Evolutionary conservation across 768 basidiomycete species (phyloP), one percentile per base, ranked within the genome.

Genomic region (Russula sp.): DNA sequence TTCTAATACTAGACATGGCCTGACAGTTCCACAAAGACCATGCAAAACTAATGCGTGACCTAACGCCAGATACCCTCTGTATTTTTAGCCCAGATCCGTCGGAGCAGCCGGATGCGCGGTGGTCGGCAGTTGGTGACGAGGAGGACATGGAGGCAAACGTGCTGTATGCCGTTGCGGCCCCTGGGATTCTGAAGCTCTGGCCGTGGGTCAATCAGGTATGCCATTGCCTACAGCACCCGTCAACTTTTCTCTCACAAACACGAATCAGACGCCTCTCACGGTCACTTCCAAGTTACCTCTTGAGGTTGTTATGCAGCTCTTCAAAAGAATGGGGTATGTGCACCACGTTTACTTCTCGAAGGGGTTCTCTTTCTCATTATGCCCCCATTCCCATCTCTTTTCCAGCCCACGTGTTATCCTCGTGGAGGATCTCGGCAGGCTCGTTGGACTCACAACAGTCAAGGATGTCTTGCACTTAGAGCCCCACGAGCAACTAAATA

Each of bases 221-320:
- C 69, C 65, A 6, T 36, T 20, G 50, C 18, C 30, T 30, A 4
- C 16, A 20, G 22, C 24, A 22, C 34, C 13, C 44, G 32, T 42
- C 40, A 26, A 18, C 36, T 9, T 59, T 3, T 46, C 36, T 57
- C 56, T 58, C 59, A 61, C 61, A 55, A 52, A 52, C 30, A 32
- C 42, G 56, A 54, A 42, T 51, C 73, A 99, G 97, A 96, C 94
- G 0, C 94, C 96, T 0, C 82, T 99, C 71, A 94, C 92, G 0
- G 94, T 97, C 13, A 89, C 94, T 7, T 89, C 94, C 1, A 91
- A 92, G 67, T 81, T 97, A 46, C 94, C 94, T 0, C 79, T 99
- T 49, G 97, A 99, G 74, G 94, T 98, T 60, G 93, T 95, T 9
- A 93, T 97, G 90, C 94, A 99, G 72, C 77, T 99, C 30, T 99